A percentile compares a stretch with the other conserved stretches of the same genome.
phyloP scores from a whole-genome alignment of 371 early-diverging fungal species.

The Haplosporangium sp. region DNA sequence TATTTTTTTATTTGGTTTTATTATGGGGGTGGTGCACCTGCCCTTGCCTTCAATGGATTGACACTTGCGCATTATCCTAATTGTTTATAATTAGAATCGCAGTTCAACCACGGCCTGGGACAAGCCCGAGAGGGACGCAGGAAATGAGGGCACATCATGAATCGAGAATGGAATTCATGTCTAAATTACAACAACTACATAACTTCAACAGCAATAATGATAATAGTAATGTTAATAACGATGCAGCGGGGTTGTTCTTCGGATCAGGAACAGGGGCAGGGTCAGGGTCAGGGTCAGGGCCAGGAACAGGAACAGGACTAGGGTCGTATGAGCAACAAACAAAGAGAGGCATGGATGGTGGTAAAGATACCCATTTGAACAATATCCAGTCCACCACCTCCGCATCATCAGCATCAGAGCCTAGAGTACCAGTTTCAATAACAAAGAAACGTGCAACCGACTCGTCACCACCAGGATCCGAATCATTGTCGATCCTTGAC shows the following conservation, averaged over 20 bases:
- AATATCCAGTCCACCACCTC: not conserved
- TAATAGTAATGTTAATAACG: not conserved
- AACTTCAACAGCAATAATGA: not conserved
- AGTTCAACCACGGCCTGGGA: slow-evolving; percentile 33
- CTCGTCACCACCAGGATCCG: not conserved
- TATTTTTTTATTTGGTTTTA: not conserved
- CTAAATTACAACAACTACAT: slow-evolving; percentile 19
- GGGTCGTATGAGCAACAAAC: too few species aligned
- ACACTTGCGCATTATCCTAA: too few species aligned
- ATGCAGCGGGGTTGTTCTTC: too few species aligned
- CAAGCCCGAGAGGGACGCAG: slow-evolving; percentile 17
- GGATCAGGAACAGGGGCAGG: too few species aligned
- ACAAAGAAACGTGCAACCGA: too few species aligned
- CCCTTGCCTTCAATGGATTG: not conserved
- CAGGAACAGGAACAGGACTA: too few species aligned
- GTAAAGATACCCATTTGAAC: not conserved
- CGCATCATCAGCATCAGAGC: not conserved
- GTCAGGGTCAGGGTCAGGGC: too few species aligned
- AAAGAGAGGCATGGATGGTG: too few species aligned
- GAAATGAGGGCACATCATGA: slow-evolving; percentile 41
- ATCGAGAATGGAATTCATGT: slow-evolving; percentile 38
- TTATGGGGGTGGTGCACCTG: not conserved
- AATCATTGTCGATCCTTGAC: slow-evolving; percentile 18
- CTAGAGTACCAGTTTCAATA: too few species aligned
- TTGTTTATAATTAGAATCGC: slow-evolving; percentile 33